Base-by-base conservation (phyloP, 306 rosid species). In the Begonia loranthoides region DNA sequence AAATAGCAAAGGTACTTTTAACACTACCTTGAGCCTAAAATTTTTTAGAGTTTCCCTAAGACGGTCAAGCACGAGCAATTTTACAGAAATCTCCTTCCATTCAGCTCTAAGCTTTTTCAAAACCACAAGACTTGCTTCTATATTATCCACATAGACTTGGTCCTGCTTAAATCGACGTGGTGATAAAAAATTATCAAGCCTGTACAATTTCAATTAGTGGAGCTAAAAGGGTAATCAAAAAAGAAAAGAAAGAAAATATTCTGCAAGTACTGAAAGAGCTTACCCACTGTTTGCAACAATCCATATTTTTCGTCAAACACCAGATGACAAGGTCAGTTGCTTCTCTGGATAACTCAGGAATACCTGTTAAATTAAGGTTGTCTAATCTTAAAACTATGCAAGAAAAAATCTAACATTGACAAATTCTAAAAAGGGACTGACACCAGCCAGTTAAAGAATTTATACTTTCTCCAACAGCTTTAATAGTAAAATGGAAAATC, bases 261-360 rank as follows among this genome's bases (percentile, higher is more conserved):
- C 21, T 45, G 38, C 10, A 45, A 44, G 57, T 19, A 49, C 57
- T 41, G 51, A 51, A 65, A 46, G 3, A 47, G 66, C 90, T 83
- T 67, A 80, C 96, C 94, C 96, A 87, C 55, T 69, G 94, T 70
- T 70, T 83, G 76, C 67, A 80, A 79, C 80, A 78, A 51, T 78
- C 82, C 45, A 75, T 33, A 62, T 54, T 72, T 55, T 83, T 90
- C 67, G 78, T 64, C 70, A 87, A 70, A 70, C 87, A 80, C 96
- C 87, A 80, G 61, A 87, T 70, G 52, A 66, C 45, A 72, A 80
- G 49, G 15, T 60, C 69, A 65, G 80, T 70, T 54, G 83, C 84
- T 78, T 87, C 90, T 34, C 76, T 74, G 55, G 90, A 77, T 62
- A 83, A 56, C 57, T 59, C 87, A 49, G 80, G 73, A 67, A 61